Evolutionary conservation across 495 filamentous ascomycete genomes (phyloP), one percentile per base, ranked within the genome.

Genomic region (Stereocaulon alpinum): DNA sequence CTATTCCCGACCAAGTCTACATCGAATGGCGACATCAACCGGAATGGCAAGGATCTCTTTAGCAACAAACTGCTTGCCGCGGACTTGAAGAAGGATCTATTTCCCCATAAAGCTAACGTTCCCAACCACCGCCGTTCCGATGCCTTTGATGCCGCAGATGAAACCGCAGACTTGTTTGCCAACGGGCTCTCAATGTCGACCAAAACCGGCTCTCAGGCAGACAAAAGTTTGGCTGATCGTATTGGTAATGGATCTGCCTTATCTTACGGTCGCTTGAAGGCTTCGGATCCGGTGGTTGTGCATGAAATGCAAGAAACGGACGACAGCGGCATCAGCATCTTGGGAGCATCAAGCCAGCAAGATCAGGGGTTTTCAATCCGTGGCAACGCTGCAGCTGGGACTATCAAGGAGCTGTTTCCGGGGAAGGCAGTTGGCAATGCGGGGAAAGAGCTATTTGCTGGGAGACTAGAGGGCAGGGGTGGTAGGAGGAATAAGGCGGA

Each of bases 401-500:
- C 76, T 2, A 76, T 76, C 58, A 79, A 77, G 58, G 87, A 91
- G 67, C 69, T 91, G 15, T 91, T 91, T 59, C 86, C 87, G 11
- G 77, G 77, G 5, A 86, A 82, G 60, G 82, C 81, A 57, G 77
- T 75, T 30, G 69, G 66, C 17, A 88, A 89, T 69, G 71, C 80
- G 6, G 81, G 80, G 29, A 91, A 89, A 71, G 87, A 90, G 67
- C 71, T 91, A 7, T 89, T 91, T 59, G 69, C 72, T 2, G 76
- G 78, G 40, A 80, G 74, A 51, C 59, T 78, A n/a, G 71, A 75
- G 57, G 78, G 77, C 12, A 74, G 77, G 50, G 77, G 76, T 40
- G 74, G 74, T 18, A 74, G 70, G 43, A 71, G 76, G 20, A 75
- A 76, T 40, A 71, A 68, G 56, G 78, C 77, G 1, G 74, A 79